Evolutionary conservation across 2,329 filamentous ascomycete species (phyloP).

Genomic region (Botryotinia calthae): DNA sequence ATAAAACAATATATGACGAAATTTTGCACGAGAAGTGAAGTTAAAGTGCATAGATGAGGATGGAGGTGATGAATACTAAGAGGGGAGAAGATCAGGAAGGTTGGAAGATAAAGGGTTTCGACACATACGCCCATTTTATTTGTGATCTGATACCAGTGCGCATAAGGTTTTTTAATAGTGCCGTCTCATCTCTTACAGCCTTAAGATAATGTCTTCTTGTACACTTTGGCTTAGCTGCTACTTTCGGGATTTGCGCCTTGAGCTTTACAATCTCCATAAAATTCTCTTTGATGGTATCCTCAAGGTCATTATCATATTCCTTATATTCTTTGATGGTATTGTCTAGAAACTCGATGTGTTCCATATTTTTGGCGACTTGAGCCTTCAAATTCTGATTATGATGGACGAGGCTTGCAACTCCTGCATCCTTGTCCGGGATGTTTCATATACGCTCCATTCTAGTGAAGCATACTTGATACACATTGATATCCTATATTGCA

Average conservation of each 20-base stretch:
- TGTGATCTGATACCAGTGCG: not conserved
- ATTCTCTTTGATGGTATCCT: not conserved
- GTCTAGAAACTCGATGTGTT: not conserved
- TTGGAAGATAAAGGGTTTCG: not conserved
- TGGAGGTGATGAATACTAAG: too few species aligned
- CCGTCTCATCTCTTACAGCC: not conserved
- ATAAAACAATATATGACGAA: not conserved
- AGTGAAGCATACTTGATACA: not conserved
- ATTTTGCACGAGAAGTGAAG: not conserved
- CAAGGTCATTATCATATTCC: not conserved
- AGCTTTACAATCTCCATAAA: not conserved
- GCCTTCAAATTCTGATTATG: not conserved
- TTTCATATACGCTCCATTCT: not conserved
- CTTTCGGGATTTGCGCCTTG: not conserved
- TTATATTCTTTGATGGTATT: not conserved
- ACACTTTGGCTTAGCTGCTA: not conserved
- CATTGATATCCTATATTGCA: not conserved
- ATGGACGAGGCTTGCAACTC: too few species aligned
- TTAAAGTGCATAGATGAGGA: not conserved
- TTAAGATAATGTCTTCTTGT: not conserved
- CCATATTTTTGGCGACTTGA: not conserved
- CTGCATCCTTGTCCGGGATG: not conserved
- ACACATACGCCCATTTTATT: not conserved
- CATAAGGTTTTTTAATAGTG: not conserved
- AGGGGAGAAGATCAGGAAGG: not conserved